Conservation (phyloP, 306 rosid species). For the Oemleria cerasiformis region DNA sequence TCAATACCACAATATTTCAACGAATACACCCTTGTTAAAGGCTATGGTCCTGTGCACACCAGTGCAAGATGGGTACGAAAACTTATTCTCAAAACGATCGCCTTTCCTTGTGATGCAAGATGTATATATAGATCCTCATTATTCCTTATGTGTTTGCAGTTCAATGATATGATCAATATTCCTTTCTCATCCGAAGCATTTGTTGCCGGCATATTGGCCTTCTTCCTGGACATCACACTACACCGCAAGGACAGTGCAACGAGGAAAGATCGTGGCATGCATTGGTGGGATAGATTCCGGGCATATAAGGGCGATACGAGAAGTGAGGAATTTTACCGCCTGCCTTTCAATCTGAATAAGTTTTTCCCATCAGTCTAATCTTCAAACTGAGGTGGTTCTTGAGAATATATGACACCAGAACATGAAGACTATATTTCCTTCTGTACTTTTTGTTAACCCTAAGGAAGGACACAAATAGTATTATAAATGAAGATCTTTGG, state of each 20-base stretch:
- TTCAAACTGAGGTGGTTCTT: background rate
- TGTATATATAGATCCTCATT: background rate
- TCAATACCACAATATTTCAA: constrained; percentile 94
- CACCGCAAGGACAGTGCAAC: constrained; percentile 60
- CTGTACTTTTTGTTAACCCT: background rate
- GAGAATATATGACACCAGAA: background rate
- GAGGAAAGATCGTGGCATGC: constrained; percentile 80
- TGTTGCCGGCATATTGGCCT: constrained; percentile 71
- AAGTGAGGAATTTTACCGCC: constrained; percentile 83
- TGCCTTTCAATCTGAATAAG: constrained; percentile 92
- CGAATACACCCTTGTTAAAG: constrained; percentile 74
- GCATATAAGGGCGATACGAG: constrained; percentile 75
- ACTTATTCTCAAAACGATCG: background rate
- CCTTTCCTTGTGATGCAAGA: background rate
- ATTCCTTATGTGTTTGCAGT: constrained; percentile 39
- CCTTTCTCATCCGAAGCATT: constrained; percentile 81
- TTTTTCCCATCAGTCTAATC: constrained; percentile 84
- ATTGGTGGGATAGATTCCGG: constrained; percentile 80
- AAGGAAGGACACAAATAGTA: constrained; percentile 7
- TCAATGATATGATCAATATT: constrained; percentile 93
- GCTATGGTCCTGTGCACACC: constrained; percentile 90
- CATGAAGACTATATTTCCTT: background rate
- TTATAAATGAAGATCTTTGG: constrained; percentile 2
- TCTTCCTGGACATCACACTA: constrained; percentile 63
- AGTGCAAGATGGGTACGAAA: constrained; percentile 80